Base-by-base conservation (phyloP, 441 rosid species). In the Gossypium davidsonii region DNA sequence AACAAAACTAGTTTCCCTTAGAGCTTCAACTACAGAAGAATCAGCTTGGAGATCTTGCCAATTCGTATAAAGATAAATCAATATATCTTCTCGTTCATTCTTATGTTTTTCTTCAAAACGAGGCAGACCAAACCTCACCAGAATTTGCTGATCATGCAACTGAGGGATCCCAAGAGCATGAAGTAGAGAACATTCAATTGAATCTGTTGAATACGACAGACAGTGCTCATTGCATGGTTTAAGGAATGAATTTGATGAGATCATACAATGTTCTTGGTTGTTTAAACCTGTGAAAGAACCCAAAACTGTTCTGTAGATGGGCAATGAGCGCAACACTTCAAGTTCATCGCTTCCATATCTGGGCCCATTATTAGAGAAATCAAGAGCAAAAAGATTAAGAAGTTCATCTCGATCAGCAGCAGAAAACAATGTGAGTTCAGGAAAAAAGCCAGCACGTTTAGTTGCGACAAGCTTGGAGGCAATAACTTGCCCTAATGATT, bases 381-480 rank as follows among this genome's bases (percentile, higher is more conserved):
- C 99, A 21, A 82, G 69, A 59, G 99, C 96, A 81, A 95, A 88
- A 86, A 95, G 91, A 67, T 78, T 78, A 78, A 95, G 85, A 70
- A 95, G 91, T 77, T 88, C 95, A 83, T 88, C 91, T 65, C 89
- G 82, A 67, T 87, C 92, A 76, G 90, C 80, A 53, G 78, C 78
- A 53, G 90, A 81, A 81, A 95, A 88, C 68, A 91, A 88, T 73
- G 87, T 63, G 10, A 84, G 79, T 83, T 89, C 95, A 74, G 88
- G 85, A 82, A 85, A 81, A 81, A 89, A 90, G 86, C 97, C 90
- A 74, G 97, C 90, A 73, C 44, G 79, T 82, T 91, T 90, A 64
- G 95, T 84, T 63, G 89, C 94, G 73, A 91, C 91, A 76, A 95
- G 91, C 84, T 91, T 95, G 79, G 98, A 89, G 73, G 90, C 91